phyloP scores from a whole-genome alignment of 2,329 filamentous ascomycete genomes.

The Xylariales sp. region DNA sequence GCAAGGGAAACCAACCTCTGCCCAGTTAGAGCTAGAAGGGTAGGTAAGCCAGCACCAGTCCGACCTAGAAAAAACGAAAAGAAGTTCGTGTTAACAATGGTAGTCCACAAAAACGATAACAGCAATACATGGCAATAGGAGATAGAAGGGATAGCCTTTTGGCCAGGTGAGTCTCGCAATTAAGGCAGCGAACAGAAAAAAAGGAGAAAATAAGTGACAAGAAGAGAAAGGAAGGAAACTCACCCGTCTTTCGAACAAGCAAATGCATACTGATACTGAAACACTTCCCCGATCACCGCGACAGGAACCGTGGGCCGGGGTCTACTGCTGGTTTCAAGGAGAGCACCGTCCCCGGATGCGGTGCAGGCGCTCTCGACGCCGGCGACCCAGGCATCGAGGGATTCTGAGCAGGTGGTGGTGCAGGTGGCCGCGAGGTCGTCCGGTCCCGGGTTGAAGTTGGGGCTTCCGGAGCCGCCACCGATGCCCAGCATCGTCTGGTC shows the following conservation, averaged over 20 bases:
- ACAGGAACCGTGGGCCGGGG: slow-evolving; percentile 10
- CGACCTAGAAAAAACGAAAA: slow-evolving; percentile 10
- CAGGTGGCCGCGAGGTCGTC: slow-evolving; percentile 20
- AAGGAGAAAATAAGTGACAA: too few species aligned
- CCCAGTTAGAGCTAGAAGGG: slow-evolving; percentile 9
- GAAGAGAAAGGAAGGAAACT: too few species aligned
- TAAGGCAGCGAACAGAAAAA: too few species aligned
- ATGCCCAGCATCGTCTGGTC: slow-evolving; percentile 21
- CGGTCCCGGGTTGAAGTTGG: slow-evolving; percentile 18
- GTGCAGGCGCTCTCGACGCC: not conserved
- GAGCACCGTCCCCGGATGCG: too few species aligned
- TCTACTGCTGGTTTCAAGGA: slow-evolving; percentile 13
- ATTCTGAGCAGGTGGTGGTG: slow-evolving; percentile 19
- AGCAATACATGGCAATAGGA: too few species aligned
- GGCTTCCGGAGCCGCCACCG: slow-evolving; percentile 22
- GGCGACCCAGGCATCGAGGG: slow-evolving; percentile 12
- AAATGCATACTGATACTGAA: slow-evolving; percentile 19
- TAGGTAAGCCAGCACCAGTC: slow-evolving; percentile 20
- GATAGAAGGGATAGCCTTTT: too few species aligned
- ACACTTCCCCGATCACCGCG: slow-evolving; percentile 11
- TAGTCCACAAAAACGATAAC: too few species aligned
- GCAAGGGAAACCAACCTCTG: slow-evolving; percentile 17
- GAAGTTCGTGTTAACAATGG: not conserved
- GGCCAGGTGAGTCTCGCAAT: too few species aligned
- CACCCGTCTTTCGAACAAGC: slow-evolving; percentile 14